Evolutionary conservation across 768 basidiomycete species (phyloP), one percentile per base, ranked within the genome.

Genomic region (Hysterangium stoloniferum): DNA sequence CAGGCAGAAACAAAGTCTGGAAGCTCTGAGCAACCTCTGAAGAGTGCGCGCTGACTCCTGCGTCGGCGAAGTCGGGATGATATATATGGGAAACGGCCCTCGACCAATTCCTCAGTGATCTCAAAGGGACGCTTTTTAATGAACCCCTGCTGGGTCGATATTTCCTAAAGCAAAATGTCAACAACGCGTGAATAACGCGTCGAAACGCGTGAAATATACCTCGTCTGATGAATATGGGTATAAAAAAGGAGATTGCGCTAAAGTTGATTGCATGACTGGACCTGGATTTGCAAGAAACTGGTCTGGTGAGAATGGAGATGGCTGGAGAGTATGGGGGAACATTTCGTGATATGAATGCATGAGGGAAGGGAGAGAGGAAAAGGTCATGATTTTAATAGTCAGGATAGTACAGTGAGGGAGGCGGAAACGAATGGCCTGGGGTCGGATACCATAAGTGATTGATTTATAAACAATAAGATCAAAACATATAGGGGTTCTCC

Each of bases 111-210:
- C 29, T 51, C 49, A 4, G 38, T 51, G 41, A 51, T 13, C 3
- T 51, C 36, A 13, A 51, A 24, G 9, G 49, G 49, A 31, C 49
- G 31, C 41, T 51, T 51, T 51, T 51, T 42, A 12, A 51, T 51
- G 40, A 51, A 51, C 31, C 31, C 35, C 19, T 20, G 15, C 2
- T 37, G 19, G 25, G 32, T 12, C 12, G 36, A 29, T 29, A 42
- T 20, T 12, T 20, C 28, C 40, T 51, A 27, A 4, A 17, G 7
- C 17, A 36, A 11, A 20, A 13, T 31, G 31, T 20, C n/a, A 31
- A 22, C 29, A 48, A 6, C 29, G 31, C 6, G 38, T 19, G 17
- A 49, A 43, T 6, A 17, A 43, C 38, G 41, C 38, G 49, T 24
- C 17, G 15, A 4, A 22, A 33, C 38, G 36, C 49, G 38, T 40